phyloP scores from a whole-genome alignment of 371 early-diverging fungal genomes.

The Coemansia sp. region DNA sequence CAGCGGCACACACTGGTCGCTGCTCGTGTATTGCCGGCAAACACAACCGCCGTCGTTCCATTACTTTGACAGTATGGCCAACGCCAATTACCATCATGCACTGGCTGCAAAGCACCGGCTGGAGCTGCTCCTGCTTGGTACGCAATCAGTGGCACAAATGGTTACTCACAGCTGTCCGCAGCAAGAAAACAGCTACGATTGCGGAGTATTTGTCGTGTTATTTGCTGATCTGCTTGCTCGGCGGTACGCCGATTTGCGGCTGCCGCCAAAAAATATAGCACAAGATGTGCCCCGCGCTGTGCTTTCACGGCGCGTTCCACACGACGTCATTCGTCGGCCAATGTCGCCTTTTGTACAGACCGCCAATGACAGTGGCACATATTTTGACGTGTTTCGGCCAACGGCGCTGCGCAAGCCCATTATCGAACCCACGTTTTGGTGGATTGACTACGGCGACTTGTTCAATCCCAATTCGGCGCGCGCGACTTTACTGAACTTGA shows the following conservation, averaged over 20 bases:
- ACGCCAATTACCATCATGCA: constrained; percentile 26
- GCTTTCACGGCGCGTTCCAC: neutral
- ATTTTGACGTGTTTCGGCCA: neutral
- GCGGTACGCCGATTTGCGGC: constrained; percentile 35
- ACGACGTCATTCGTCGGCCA: neutral
- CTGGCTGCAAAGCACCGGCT: constrained; percentile 8
- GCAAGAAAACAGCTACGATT: constrained; percentile 44
- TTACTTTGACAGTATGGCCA: constrained; percentile 48
- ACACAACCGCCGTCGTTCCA: constrained; percentile 16
- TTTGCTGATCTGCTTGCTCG: constrained; percentile 42
- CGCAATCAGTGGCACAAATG: neutral
- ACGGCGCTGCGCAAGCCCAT: constrained; percentile 1
- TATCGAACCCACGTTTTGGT: constrained; percentile 29
- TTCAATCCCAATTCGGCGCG: constrained; percentile 36
- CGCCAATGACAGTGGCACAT: neutral
- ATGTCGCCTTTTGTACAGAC: constrained; percentile 21
- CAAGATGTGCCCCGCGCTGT: neutral
- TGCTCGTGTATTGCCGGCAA: constrained; percentile 18
- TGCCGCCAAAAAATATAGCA: neutral
- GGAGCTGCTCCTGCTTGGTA: neutral
- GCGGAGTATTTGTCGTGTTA: constrained; percentile 42
- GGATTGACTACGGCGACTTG: constrained; percentile 50
- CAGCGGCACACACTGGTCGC: constrained; percentile 42
- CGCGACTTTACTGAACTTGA: constrained; percentile 10
- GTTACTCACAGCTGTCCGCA: constrained; percentile 49